phyloP scores from a whole-genome alignment of 805 yeast species.

The Wickerhamiella bombiphila region DNA sequence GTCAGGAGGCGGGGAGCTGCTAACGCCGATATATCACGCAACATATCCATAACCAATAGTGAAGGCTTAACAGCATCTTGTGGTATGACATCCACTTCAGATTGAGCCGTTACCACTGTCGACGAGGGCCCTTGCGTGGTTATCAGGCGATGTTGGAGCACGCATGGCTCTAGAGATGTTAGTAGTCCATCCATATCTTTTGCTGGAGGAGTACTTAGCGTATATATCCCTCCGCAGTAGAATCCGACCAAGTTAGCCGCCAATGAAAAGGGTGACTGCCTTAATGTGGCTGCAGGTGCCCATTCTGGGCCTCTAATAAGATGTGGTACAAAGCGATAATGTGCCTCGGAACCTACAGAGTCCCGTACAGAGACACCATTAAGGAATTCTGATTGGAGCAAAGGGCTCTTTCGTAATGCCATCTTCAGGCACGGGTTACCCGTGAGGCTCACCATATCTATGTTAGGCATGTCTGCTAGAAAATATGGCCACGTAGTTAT shows the following conservation, averaged over 20 bases:
- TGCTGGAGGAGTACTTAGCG: conserved; percentile 2
- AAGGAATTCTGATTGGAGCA: conserved; percentile 13
- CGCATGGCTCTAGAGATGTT: conserved; percentile 6
- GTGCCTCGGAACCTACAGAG: neutral
- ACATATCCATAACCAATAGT: neutral
- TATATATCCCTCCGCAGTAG: conserved; percentile 11
- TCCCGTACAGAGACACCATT: neutral
- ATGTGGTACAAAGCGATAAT: neutral
- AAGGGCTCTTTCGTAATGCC: conserved; percentile 14
- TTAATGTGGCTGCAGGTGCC: conserved; percentile 2
- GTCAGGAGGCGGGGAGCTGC: neutral
- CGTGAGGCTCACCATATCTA: conserved; percentile 16
- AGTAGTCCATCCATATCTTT: conserved; percentile 1
- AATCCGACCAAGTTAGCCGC: conserved; percentile 1
- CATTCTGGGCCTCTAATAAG: conserved; percentile 6
- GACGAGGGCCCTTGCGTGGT: conserved; percentile 3
- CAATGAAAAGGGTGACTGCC: neutral
- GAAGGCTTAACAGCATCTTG: conserved; percentile 1
- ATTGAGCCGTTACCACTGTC: conserved; percentile 4
- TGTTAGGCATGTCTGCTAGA: conserved; percentile 12
- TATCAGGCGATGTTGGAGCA: conserved; percentile 1
- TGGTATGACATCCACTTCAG: conserved; percentile 1
- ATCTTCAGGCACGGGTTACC: conserved; percentile 21
- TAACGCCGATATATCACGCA: neutral
- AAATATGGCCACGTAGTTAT: conserved; percentile 22